These are phyloP conservation scores for Suhomyces taliae DNA, from an alignment of 1,139 yeast species.

Conservation along the genomic window DNA sequence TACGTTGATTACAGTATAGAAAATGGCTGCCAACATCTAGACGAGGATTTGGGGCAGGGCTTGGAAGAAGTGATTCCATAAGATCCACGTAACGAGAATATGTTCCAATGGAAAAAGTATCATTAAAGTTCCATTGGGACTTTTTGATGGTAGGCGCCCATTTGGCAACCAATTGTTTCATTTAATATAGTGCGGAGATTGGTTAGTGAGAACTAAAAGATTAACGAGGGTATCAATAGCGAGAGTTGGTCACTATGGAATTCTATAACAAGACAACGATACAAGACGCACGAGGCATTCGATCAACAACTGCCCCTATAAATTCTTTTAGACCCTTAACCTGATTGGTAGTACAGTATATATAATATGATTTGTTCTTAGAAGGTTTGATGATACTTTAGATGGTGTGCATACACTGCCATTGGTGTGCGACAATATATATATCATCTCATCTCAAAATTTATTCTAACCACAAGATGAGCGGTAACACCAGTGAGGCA, in stretches of 20 bases:
- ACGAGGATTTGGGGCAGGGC: neutral
- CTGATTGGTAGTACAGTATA: too few species aligned
- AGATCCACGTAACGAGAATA: constrained; percentile 18
- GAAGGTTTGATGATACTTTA: neutral
- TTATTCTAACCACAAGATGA: constrained; percentile 10
- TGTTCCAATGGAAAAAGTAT: constrained; percentile 21
- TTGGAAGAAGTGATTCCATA: constrained; percentile 18
- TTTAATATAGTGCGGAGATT: too few species aligned
- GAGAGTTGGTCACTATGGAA: too few species aligned
- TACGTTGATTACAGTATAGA: constrained; percentile 56
- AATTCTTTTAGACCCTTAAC: too few species aligned
- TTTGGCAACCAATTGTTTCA: neutral
- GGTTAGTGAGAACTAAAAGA: too few species aligned
- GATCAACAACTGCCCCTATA: too few species aligned
- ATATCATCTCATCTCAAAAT: constrained; percentile 5
- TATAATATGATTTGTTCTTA: too few species aligned
- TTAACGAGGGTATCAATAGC: too few species aligned
- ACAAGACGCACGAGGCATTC: too few species aligned
- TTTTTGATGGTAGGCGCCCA: constrained; percentile 22
- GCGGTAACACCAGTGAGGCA: constrained; percentile 30
- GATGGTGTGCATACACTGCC: neutral
- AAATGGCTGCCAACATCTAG: constrained; percentile 63
- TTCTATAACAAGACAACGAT: too few species aligned
- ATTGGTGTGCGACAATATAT: neutral
- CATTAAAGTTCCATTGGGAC: constrained; percentile 19